These are phyloP conservation scores for Boletus sp. DNA, from an alignment of 1,284 basidiomycete species.

Conservation along the genomic window DNA sequence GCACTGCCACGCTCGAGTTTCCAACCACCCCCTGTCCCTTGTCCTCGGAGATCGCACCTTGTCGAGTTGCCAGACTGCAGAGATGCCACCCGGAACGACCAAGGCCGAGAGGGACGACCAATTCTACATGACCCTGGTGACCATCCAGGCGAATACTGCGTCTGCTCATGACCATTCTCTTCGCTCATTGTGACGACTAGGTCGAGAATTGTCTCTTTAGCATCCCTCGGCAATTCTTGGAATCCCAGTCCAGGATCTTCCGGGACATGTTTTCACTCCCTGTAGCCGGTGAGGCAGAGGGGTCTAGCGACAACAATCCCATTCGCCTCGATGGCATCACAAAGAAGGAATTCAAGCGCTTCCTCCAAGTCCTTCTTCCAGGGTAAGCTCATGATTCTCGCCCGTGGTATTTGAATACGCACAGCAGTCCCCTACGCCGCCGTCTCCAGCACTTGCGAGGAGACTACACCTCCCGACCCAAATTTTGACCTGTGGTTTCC, in stretches of 20 bases:
- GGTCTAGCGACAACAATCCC: constrained; percentile 14
- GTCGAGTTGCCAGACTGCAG: no score
- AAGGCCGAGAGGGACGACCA: constrained; percentile 7
- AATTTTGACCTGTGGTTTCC: constrained; percentile 22
- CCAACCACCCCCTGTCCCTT: no score
- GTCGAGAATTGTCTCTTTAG: constrained; percentile 25
- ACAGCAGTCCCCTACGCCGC: no score
- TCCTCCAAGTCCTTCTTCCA: constrained; percentile 23
- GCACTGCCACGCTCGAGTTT: constrained; percentile 16
- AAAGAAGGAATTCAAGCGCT: constrained; percentile 20
- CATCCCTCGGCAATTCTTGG: constrained; percentile 18
- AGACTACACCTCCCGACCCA: not conserved
- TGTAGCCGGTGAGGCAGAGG: constrained; percentile 13
- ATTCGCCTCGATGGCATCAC: constrained; percentile 19
- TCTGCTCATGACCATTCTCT: not conserved
- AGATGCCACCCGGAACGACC: constrained; percentile 1
- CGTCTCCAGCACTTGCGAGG: constrained; percentile 1
- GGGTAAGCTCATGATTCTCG: constrained; percentile 5
- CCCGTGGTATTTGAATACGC: not conserved
- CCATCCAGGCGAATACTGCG: constrained; percentile 10
- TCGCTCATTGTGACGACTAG: constrained; percentile 6
- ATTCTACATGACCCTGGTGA: constrained; percentile 22
- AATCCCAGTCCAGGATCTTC: constrained; percentile 21
- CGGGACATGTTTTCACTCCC: constrained; percentile 26
- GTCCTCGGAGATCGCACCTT: no score